Conservation (phyloP, 495 filamentous ascomycete species). For the Xylaria flabelliformis region DNA sequence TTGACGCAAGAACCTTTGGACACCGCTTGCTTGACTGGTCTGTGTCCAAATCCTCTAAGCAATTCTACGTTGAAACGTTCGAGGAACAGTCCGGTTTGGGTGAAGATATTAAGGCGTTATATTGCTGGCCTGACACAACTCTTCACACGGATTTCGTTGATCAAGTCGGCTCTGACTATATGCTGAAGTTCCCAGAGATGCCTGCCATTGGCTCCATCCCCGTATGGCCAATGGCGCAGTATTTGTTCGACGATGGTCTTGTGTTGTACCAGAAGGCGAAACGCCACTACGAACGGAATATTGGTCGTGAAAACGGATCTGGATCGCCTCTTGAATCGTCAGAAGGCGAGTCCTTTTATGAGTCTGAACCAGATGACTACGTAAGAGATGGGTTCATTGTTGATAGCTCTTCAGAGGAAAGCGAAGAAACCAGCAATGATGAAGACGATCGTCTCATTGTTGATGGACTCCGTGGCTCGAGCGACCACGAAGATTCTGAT, state of each 20-base stretch:
- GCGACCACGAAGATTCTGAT: not conserved
- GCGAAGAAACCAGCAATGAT: conserved; percentile 27
- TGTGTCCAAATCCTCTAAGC: conserved; percentile 27
- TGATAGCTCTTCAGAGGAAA: conserved; percentile 30
- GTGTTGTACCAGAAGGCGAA: conserved; percentile 25
- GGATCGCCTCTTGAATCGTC: conserved; percentile 16
- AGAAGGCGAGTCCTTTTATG: conserved; percentile 6
- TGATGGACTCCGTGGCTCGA: not conserved
- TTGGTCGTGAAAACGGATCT: not conserved
- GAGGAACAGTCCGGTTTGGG: conserved; percentile 30
- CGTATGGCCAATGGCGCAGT: conserved; percentile 41
- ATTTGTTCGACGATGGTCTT: conserved; percentile 21
- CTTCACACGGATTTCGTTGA: conserved; percentile 25
- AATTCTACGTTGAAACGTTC: conserved; percentile 25
- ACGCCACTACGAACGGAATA: not conserved
- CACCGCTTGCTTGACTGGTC: conserved; percentile 38
- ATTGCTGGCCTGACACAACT: conserved; percentile 46
- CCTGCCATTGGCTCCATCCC: not conserved
- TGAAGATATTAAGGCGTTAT: conserved; percentile 32
- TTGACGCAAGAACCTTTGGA: not conserved
- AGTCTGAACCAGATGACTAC: conserved; percentile 33
- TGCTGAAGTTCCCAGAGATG: not conserved
- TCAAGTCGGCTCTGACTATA: not conserved
- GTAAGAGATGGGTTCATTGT: conserved; percentile 37
- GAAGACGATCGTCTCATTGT: conserved; percentile 32